Conservation (phyloP, 1,284 basidiomycete species). For the Abortiporus biennis region DNA sequence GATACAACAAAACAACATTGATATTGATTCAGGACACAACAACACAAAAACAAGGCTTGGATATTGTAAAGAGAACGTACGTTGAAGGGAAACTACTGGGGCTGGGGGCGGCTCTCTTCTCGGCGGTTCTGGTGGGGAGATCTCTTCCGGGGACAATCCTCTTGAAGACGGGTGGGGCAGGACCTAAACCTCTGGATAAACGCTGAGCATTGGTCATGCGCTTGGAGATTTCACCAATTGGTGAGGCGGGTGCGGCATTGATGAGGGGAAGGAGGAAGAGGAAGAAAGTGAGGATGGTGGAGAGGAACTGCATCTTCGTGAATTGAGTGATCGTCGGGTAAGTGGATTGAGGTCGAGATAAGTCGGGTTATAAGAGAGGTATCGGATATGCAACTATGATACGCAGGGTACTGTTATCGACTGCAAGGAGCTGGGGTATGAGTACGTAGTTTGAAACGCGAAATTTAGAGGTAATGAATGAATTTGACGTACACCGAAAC, state of each 20-base stretch:
- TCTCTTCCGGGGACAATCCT: slow-evolving; percentile 10
- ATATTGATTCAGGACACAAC: too few relatives aligned
- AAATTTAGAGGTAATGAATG: too few relatives aligned
- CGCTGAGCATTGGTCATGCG: slow-evolving; percentile 11
- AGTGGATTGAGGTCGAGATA: not conserved
- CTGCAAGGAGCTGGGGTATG: too few relatives aligned
- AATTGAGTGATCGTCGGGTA: not conserved
- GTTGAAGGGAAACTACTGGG: too few relatives aligned
- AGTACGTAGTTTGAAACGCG: too few relatives aligned
- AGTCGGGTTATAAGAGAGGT: too few relatives aligned
- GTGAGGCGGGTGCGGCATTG: not conserved
- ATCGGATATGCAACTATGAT: too few relatives aligned
- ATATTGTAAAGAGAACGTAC: too few relatives aligned
- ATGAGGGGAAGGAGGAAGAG: not conserved
- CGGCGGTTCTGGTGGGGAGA: slow-evolving; percentile 4
- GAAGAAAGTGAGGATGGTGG: slow-evolving; percentile 1
- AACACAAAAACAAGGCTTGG: too few relatives aligned
- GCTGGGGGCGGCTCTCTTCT: slow-evolving; percentile 1
- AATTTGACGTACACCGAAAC: too few relatives aligned
- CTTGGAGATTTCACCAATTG: not conserved
- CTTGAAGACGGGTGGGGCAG: slow-evolving; percentile 8
- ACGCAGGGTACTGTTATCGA: too few relatives aligned
- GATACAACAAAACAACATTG: too few relatives aligned
- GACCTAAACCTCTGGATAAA: slow-evolving; percentile 8
- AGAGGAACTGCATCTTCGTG: slow-evolving; percentile 1